phyloP scores from a whole-genome alignment of 352 stramenopile genomes.

The Globisporangium spinosum region DNA sequence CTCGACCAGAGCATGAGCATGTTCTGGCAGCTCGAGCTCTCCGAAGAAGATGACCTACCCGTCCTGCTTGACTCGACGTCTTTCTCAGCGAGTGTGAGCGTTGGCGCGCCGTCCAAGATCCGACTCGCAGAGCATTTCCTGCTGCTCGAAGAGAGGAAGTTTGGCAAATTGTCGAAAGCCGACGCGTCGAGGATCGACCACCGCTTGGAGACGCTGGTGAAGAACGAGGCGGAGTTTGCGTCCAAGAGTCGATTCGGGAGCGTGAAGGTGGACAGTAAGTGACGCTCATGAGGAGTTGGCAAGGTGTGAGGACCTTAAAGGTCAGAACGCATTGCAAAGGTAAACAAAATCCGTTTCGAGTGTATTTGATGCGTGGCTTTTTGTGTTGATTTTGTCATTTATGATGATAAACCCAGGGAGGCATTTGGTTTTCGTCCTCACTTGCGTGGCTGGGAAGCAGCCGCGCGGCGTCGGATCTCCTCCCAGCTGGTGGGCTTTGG shows the following conservation, averaged over 20 bases:
- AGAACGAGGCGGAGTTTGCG: conserved; percentile 56
- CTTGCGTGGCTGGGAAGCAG: conserved; percentile 35
- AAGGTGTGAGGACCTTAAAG: neutral
- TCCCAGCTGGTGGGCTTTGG: conserved; percentile 68
- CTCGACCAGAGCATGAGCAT: conserved; percentile 60
- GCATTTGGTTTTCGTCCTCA: conserved; percentile 19
- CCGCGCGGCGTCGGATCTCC: conserved; percentile 61
- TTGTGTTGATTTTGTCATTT: neutral
- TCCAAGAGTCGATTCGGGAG: conserved; percentile 47
- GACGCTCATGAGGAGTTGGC: neutral
- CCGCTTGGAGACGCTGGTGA: conserved; percentile 49
- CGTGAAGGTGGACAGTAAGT: conserved; percentile 8
- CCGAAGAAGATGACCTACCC: conserved; percentile 46
- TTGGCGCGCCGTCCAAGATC: conserved; percentile 47
- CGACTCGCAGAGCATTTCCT: conserved; percentile 55
- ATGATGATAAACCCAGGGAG: neutral
- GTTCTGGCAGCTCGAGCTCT: conserved; percentile 52
- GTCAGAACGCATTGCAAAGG: neutral
- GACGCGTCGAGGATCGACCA: conserved; percentile 32
- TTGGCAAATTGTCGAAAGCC: conserved; percentile 33
- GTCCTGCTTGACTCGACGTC: conserved; percentile 55
- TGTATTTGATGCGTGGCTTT: neutral
- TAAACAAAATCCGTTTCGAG: neutral
- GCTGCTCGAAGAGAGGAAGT: conserved; percentile 51
- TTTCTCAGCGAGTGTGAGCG: conserved; percentile 28